Evolutionary conservation across 2,329 filamentous ascomycete genomes (phyloP), one percentile per base, ranked within the genome.

Genomic region (Fusarium oxysporum): DNA sequence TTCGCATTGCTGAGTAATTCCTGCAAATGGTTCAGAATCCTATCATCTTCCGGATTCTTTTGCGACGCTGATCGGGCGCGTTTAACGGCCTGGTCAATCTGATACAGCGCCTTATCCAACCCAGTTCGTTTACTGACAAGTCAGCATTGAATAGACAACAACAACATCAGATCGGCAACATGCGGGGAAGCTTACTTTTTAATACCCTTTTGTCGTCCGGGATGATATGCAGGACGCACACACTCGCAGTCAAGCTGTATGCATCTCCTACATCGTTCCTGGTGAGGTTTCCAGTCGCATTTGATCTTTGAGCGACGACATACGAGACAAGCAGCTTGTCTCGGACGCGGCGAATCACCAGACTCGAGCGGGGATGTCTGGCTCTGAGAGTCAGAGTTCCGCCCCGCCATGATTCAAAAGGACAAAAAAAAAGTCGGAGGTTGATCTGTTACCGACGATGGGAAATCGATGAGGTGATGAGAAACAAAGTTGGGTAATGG

Each of bases 141-240:
- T 71, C 62, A 73, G 68, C 54, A 37, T 14, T n/a, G 19, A 32
- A n/a, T 14, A n/a, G 38, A 41, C 21, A 9, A 21, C 21, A 9
- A 21, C 37, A 38, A 21, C 37, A 12, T 38, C 8, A 21, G 7
- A 44, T n/a, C n/a, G 9, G 19, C 5, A 32, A 14, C 4, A 51
- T 11, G 13, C 1, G 11, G 8, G n/a, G 6, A 44, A 19, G 74
- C 85, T 81, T 81, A 92, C 92, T 94, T 94, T 80, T 93, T 94
- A 68, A 93, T 92, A 28, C 92, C 92, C 78, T 93, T 93, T 77
- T 93, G 91, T 55, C 92, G 85, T 12, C 92, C 92, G 8, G 93
- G 87, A 70, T 93, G 91, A 77, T 93, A 93, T n/a, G 88, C 88
- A n/a, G 88, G 92, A 5, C 92, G 89, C 10, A 92, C 83, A 78